These are phyloP conservation scores for Polygonum maritimum DNA, from an alignment of 148 eudicot genomes.

Conservation along the genomic window DNA sequence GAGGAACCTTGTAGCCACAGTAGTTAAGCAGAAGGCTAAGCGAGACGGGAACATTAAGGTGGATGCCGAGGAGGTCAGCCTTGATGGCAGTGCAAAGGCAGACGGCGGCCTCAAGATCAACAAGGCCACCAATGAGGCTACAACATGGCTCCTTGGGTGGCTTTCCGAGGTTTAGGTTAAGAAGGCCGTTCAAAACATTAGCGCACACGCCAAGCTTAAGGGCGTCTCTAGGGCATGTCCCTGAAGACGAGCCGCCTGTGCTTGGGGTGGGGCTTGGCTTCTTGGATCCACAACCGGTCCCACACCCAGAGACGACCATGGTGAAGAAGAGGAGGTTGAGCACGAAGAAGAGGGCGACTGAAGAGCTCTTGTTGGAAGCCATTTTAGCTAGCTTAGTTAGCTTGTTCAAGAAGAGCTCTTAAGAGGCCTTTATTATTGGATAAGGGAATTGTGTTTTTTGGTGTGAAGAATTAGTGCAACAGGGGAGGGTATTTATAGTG, in stretches of 20 bases:
- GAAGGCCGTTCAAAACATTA: neutral
- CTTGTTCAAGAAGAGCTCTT: neutral
- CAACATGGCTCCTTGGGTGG: slow-evolving; percentile 3
- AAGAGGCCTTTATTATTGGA: neutral
- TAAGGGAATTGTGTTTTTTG: neutral
- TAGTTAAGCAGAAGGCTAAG: slow-evolving; percentile 37
- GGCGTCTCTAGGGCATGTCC: neutral
- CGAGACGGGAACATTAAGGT: slow-evolving; percentile 36
- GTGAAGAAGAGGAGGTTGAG: slow-evolving; percentile 1
- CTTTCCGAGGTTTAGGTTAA: neutral
- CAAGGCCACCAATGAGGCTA: neutral
- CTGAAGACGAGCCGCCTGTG: neutral
- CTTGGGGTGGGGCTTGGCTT: neutral
- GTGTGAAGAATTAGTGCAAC: neutral
- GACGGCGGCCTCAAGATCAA: neutral
- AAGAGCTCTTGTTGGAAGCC: slow-evolving; percentile 7
- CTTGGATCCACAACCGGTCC: neutral
- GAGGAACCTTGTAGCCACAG: slow-evolving; percentile 25
- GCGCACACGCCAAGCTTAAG: neutral
- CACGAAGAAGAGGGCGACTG: neutral
- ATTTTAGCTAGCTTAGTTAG: neutral
- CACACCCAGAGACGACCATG: neutral
- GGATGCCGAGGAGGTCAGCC: slow-evolving; percentile 26
- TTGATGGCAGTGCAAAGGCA: slow-evolving; percentile 2
- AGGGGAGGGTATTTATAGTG: neutral